phyloP scores from a whole-genome alignment of 2,329 filamentous ascomycete genomes.

The Decorospora gaudefroyi region DNA sequence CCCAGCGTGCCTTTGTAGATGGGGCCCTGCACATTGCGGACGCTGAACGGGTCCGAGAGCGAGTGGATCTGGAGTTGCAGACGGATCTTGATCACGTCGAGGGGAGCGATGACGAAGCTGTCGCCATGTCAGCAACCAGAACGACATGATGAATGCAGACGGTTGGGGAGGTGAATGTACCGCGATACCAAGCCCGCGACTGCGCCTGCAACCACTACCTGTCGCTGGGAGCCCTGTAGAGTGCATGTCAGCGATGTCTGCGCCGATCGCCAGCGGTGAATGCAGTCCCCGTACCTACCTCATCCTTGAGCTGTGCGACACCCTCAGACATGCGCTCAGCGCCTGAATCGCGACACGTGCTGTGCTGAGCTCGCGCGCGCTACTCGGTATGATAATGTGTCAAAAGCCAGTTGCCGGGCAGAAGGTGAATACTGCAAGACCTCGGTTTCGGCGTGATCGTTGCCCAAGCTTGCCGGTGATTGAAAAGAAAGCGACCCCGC shows the following conservation, averaged over 20 bases:
- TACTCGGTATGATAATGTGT: slow-evolving; percentile 12
- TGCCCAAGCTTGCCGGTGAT: slow-evolving; percentile 21
- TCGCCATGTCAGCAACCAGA: slow-evolving; percentile 8
- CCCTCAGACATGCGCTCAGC: slow-evolving; percentile 66
- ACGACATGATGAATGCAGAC: not conserved
- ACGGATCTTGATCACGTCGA: slow-evolving; percentile 98
- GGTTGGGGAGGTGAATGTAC: slow-evolving; percentile 53
- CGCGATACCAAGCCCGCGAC: slow-evolving; percentile 85
- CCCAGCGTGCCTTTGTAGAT: slow-evolving; percentile 75
- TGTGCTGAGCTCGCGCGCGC: slow-evolving; percentile 12
- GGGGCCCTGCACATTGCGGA: slow-evolving; percentile 53
- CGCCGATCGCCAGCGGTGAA: not conserved
- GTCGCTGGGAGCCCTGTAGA: slow-evolving; percentile 64
- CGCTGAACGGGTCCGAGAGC: slow-evolving; percentile 70
- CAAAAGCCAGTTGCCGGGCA: slow-evolving; percentile 20
- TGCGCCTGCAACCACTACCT: slow-evolving; percentile 68
- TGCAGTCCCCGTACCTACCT: slow-evolving; percentile 53
- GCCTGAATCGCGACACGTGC: slow-evolving; percentile 30
- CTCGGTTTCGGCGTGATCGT: slow-evolving; percentile 26
- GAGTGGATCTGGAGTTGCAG: slow-evolving; percentile 91
- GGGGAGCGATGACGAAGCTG: slow-evolving; percentile 89
- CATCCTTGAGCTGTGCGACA: slow-evolving; percentile 69
- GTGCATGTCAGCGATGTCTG: slow-evolving; percentile 4
- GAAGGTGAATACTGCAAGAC: slow-evolving; percentile 19
- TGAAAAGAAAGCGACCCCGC: slow-evolving; percentile 28